Evolutionary conservation across 345 rosid genomes (phyloP), one percentile per base, ranked within the genome.

Genomic region (Aquilaria malaccensis): DNA sequence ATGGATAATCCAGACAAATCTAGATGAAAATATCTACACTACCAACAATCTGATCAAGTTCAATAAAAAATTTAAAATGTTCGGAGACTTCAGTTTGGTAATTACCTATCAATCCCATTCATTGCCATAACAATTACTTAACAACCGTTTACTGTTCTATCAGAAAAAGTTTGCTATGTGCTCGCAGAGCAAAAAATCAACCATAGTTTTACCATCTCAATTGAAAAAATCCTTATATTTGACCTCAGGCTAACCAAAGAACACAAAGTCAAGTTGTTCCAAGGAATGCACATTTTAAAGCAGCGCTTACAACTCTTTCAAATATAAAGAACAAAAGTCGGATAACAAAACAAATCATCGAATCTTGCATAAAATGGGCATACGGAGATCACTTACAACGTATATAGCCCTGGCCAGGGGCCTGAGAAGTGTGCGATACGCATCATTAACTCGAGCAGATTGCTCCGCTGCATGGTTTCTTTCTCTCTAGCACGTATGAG

Each of bases 391-490:
- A 67, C 91, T 80, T 79, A 93, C 99, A 31, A 88, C 78, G 73
- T 94, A 94, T 60, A 79, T 83, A 2, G 99, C 97, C 82, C 97
- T 79, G 7, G 83, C 68, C 45, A 86, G 63, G 0, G 80, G 80
- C 64, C 83, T 74, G 62, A 71, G 68, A 48, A 90, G 90, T 0
- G 92, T 88, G 52, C 81, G 78, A 67, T 80, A 84, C 2, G 96
- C 99, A 80, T 94, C 96, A 30, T 77, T 90, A 46, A 94, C 89
- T 52, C 85, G 77, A 9, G 88, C 87, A 55, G 97, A 94, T 71
- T 94, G 99, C 22, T 86, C 97, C 0, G 87, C 95, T 48, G 99
- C 99, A 60, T 76, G 84, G 56, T 74, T 85, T 74, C 83, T 77
- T 76, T 94, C 99, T 74, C 71, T 79, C 99, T 76, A 67, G 56